These are phyloP conservation scores for Podospora bellae-mahoneyi DNA, from an alignment of 495 filamentous ascomycete genomes.

Conservation along the genomic window DNA sequence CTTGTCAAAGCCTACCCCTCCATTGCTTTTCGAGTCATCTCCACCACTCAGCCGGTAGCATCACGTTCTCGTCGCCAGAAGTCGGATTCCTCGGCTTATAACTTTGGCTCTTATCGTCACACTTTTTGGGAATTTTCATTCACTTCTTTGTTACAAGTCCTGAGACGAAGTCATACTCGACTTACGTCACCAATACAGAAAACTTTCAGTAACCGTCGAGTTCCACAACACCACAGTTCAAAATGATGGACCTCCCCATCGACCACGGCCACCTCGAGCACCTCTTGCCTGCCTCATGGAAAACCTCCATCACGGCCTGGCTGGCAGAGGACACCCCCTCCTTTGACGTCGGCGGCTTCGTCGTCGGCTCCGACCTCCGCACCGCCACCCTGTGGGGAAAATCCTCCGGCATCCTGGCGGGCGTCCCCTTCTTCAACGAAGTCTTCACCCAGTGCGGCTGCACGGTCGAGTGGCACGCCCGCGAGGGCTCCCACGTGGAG, in stretches of 20 bases:
- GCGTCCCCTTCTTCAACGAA: slow-evolving; percentile 92
- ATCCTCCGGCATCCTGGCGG: slow-evolving; percentile 79
- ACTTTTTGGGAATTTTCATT: not conserved
- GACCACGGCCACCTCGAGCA: slow-evolving; percentile 72
- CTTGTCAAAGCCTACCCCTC: slow-evolving; percentile 1
- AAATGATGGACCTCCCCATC: slow-evolving; percentile 42
- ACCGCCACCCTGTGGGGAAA: slow-evolving; percentile 89
- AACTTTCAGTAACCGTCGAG: too few relatives aligned
- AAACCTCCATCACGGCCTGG: slow-evolving; percentile 75
- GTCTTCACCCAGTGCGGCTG: slow-evolving; percentile 88
- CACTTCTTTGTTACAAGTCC: too few relatives aligned
- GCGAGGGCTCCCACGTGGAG: slow-evolving; percentile 67
- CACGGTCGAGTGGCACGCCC: slow-evolving; percentile 80
- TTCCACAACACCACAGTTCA: not conserved
- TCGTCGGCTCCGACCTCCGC: slow-evolving; percentile 75
- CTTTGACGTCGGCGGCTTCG: slow-evolving; percentile 95
- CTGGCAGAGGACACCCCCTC: slow-evolving; percentile 92
- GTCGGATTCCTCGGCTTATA: not conserved
- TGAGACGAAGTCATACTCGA: not conserved
- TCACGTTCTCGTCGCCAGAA: not conserved
- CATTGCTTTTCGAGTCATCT: slow-evolving; percentile 2
- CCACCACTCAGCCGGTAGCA: not conserved
- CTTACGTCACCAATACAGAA: not conserved
- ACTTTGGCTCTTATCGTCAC: not conserved
- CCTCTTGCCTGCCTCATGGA: slow-evolving; percentile 81